Conservation (phyloP, 2,329 filamentous ascomycete species). For the Claviceps paspali region DNA sequence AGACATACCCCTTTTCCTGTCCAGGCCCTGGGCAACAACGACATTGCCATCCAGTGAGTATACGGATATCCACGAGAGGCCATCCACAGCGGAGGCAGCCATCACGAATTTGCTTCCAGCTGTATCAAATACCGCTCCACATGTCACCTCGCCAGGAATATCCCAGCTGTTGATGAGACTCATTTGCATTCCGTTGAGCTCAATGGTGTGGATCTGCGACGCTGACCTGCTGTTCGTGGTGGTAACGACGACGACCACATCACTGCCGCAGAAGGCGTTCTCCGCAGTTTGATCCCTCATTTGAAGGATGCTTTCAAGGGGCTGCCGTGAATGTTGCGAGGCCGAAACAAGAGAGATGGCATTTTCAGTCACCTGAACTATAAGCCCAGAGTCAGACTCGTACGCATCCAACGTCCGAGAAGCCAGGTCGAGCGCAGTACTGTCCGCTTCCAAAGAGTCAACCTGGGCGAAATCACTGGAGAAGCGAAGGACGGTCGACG, state of each 20-base stretch:
- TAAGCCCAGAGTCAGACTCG: slow-evolving; percentile 18
- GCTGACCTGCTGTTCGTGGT: slow-evolving; percentile 20
- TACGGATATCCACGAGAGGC: slow-evolving; percentile 18
- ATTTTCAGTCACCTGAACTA: slow-evolving; percentile 40
- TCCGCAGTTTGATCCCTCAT: slow-evolving; percentile 17
- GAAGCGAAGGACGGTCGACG: slow-evolving; percentile 32
- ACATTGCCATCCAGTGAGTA: slow-evolving; percentile 14
- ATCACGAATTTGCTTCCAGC: slow-evolving; percentile 14
- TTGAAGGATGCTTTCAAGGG: slow-evolving; percentile 16
- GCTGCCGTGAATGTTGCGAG: slow-evolving; percentile 19
- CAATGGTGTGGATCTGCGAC: slow-evolving; percentile 26
- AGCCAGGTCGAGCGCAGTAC: slow-evolving; percentile 33
- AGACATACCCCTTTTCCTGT: slow-evolving; percentile 3
- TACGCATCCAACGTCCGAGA: slow-evolving; percentile 36
- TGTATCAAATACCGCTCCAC: slow-evolving; percentile 22
- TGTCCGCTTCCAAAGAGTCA: slow-evolving; percentile 24
- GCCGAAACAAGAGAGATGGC: slow-evolving; percentile 24
- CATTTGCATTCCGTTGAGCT: slow-evolving; percentile 19
- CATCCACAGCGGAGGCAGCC: slow-evolving; percentile 20
- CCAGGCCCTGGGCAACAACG: slow-evolving; percentile 7
- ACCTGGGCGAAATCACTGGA: slow-evolving; percentile 31
- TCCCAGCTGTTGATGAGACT: slow-evolving; percentile 16
- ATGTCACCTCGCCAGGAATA: slow-evolving; percentile 33
- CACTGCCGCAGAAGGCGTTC: slow-evolving; percentile 25
- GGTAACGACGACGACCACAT: slow-evolving; percentile 27